Conservation (phyloP, 2,329 filamentous ascomycete species). For the Fusarium nygamai region DNA sequence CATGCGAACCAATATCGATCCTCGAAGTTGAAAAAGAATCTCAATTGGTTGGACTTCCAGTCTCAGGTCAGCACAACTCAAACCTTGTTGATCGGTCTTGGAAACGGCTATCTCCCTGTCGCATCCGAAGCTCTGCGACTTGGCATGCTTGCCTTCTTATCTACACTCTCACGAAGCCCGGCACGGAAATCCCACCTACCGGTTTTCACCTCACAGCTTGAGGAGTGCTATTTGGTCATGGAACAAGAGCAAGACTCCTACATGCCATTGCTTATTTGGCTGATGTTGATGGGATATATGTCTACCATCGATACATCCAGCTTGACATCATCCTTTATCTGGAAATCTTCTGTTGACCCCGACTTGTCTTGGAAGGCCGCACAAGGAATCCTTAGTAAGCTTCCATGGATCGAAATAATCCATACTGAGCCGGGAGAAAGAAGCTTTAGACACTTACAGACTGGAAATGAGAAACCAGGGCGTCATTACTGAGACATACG, state of each 20-base stretch:
- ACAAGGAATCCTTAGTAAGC: fast-evolving
- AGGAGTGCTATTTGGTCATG: background rate
- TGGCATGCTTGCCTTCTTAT: constrained; percentile 2
- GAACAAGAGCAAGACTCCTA: fast-evolving
- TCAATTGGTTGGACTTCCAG: background rate
- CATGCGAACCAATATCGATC: background rate
- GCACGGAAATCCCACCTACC: background rate
- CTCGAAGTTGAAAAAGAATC: fast-evolving
- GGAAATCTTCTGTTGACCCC: fast-evolving
- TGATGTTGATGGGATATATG: background rate
- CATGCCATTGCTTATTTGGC: background rate
- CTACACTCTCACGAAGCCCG: background rate
- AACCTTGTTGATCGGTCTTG: background rate
- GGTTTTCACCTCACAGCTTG: background rate
- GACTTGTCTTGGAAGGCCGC: background rate
- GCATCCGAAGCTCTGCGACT: background rate
- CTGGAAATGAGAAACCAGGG: too few relatives aligned
- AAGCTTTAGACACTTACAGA: background rate
- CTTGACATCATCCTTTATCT: fast-evolving
- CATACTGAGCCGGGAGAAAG: background rate
- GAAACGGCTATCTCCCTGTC: fast-evolving
- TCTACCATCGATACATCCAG: background rate
- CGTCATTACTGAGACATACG: too few relatives aligned
- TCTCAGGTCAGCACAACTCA: background rate
- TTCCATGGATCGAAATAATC: background rate